These are phyloP conservation scores for Hypocrella siamensis DNA, from an alignment of 2,329 filamentous ascomycete species.

Conservation along the genomic window DNA sequence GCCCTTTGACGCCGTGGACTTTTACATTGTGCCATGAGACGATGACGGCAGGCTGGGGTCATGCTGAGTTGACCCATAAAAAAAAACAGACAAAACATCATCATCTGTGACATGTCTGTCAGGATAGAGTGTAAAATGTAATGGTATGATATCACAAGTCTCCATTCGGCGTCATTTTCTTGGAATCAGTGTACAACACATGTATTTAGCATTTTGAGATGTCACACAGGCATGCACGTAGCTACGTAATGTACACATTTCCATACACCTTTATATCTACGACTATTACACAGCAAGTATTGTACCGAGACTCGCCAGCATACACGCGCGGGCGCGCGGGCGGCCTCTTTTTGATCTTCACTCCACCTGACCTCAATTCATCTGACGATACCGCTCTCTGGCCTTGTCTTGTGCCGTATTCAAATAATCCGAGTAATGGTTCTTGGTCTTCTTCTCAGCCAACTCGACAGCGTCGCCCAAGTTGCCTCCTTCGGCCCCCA, in stretches of 20 bases:
- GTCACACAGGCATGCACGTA: too few relatives aligned
- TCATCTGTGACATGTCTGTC: too few relatives aligned
- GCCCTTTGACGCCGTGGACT: too few relatives aligned
- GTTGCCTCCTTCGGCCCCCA: slow-evolving; percentile 55
- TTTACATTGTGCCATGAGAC: slow-evolving; percentile 15
- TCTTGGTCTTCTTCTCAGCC: slow-evolving; percentile 44
- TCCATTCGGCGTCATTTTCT: too few relatives aligned
- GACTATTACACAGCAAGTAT: too few relatives aligned
- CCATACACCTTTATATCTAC: background rate
- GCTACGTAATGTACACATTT: too few relatives aligned
- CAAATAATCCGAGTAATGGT: slow-evolving; percentile 45
- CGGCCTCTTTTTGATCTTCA: background rate
- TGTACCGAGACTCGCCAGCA: background rate
- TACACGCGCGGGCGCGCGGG: background rate
- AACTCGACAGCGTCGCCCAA: slow-evolving; percentile 51
- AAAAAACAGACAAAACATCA: too few relatives aligned
- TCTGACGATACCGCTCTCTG: slow-evolving; percentile 46
- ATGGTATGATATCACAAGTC: too few relatives aligned
- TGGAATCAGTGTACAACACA: too few relatives aligned
- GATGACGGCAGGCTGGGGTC: slow-evolving; percentile 29
- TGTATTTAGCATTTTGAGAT: too few relatives aligned
- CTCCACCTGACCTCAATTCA: slow-evolving; percentile 14
- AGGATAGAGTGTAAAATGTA: too few relatives aligned
- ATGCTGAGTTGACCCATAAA: too few relatives aligned
- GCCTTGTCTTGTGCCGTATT: slow-evolving; percentile 50